These are phyloP conservation scores for Macrocybe gigantea DNA, from an alignment of 768 basidiomycete species.

Conservation along the genomic window DNA sequence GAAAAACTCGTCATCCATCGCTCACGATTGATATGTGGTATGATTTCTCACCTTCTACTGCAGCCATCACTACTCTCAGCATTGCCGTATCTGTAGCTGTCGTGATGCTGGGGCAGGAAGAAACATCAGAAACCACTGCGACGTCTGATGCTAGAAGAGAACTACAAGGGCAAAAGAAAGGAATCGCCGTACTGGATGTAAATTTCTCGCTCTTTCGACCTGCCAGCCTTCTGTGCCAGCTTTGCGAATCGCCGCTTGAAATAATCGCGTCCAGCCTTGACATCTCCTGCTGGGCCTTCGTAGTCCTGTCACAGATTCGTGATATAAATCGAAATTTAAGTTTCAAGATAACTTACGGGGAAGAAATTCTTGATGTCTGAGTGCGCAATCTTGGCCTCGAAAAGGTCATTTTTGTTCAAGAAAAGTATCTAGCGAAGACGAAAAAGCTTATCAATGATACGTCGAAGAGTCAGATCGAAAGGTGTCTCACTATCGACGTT, in stretches of 20 bases:
- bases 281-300: slow-evolving; percentile 71
- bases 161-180: slow-evolving; percentile 1
- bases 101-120: slow-evolving; percentile 52
- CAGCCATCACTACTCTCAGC: slow-evolving; percentile 90
- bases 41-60: slow-evolving; percentile 76
- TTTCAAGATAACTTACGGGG: slow-evolving; percentile 44
- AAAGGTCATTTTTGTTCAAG: slow-evolving; percentile 95
- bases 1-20: neutral
- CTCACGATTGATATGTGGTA: neutral
- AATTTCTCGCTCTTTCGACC: slow-evolving; percentile 83
- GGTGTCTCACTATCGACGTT: slow-evolving; percentile 73
- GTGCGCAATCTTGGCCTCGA: slow-evolving; percentile 71
- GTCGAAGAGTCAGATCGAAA: neutral
- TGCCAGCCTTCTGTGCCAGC: slow-evolving; percentile 79
- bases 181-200: slow-evolving; percentile 75
- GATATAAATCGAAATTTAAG: neutral
- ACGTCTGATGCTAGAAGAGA: neutral
- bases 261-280: slow-evolving; percentile 77
- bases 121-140: too few species aligned
- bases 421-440: slow-evolving; percentile 66
- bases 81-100: slow-evolving; percentile 88
- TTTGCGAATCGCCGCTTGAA: slow-evolving; percentile 83
- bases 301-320: slow-evolving; percentile 54
- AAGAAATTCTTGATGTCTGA: slow-evolving; percentile 89
- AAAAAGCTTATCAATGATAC: slow-evolving; percentile 2